phyloP scores from a whole-genome alignment of 768 basidiomycete species.

The Tubosaeta sp. region DNA sequence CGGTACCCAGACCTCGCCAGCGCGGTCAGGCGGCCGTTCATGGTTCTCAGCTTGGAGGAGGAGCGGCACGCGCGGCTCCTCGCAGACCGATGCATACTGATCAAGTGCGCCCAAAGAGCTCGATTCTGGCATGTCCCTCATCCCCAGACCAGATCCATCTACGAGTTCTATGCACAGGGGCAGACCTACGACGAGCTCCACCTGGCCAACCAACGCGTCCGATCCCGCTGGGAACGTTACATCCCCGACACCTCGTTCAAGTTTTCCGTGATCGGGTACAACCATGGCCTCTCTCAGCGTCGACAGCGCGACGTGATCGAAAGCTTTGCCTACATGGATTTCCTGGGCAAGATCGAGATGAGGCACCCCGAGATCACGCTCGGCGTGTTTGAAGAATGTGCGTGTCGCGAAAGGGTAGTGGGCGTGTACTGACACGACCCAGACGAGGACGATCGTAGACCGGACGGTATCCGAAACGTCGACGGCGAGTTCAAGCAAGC shows the following conservation, averaged over 20 bases:
- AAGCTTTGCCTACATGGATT: slow-evolving; percentile 80
- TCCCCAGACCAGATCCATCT: slow-evolving; percentile 54
- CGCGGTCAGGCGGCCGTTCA: slow-evolving; percentile 56
- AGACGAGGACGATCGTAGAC: slow-evolving; percentile 52
- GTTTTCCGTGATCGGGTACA: slow-evolving; percentile 70
- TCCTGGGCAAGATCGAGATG: slow-evolving; percentile 79
- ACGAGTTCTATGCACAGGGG: slow-evolving; percentile 74
- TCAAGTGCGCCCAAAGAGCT: slow-evolving; percentile 55
- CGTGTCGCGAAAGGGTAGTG: slow-evolving; percentile 19
- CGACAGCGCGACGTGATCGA: slow-evolving; percentile 69
- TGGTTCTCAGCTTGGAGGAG: slow-evolving; percentile 61
- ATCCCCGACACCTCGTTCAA: slow-evolving; percentile 71
- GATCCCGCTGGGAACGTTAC: slow-evolving; percentile 54
- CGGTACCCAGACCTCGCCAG: slow-evolving; percentile 45
- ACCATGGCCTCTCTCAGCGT: slow-evolving; percentile 65
- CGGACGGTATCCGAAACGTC: slow-evolving; percentile 48
- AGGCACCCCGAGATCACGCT: slow-evolving; percentile 69
- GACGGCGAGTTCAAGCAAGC: slow-evolving; percentile 67
- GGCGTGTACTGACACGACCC: neutral
- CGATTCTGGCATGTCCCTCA: neutral
- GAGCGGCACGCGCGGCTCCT: slow-evolving; percentile 75
- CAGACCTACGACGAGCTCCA: slow-evolving; percentile 69
- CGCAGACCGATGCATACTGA: slow-evolving; percentile 71
- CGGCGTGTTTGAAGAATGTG: slow-evolving; percentile 86
- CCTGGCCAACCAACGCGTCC: slow-evolving; percentile 40